Base-by-base conservation (phyloP, 2,329 filamentous ascomycete species). In the Monosporascus sp. region DNA sequence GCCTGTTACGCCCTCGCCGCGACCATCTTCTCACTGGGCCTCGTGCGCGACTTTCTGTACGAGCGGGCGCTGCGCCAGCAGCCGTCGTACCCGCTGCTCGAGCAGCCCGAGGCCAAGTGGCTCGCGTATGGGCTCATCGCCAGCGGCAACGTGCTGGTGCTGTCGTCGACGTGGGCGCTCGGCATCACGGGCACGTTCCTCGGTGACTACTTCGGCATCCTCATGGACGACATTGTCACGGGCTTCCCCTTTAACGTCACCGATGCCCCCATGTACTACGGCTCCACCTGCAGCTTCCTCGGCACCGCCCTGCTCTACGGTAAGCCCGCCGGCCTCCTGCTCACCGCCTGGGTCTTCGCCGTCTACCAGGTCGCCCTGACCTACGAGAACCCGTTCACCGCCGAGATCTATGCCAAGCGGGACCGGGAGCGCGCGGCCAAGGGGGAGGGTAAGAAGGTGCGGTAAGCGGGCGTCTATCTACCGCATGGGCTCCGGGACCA, bases 161-260 rank as follows among this genome's bases (percentile, higher is more conserved):
- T 97, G 49, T 87, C 87, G 37, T 94, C 89, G 56, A 97, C 96
- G 74, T 97, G 86, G 85, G 88, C 86, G 37, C 84, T 99, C 41
- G 94, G 94, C 54, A 84, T 99, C 65, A 97, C 91, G 1, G 94
- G 94, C 58, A 99, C 94, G 38, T 99, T 97, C 70, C 79, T 99
- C 37, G 94, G 94, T 63, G 94, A 99, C 77, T 99, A 99, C 79
- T 99, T 97, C 69, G 94, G 94, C 63, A 97, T 97, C 70, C 79
- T 99, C 60, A 96, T 97, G 91, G 93, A 97, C 69, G 77, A 87
- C 62, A 93, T 93, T 65, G 92, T 99, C 50, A 96, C 91, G 14
- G 88, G 89, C 15, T 99, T 99, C 70, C 94, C 94, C 2, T 99
- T 99, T 80, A 97, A 89, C 72, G 81, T 97, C 56, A 92, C 87